Evolutionary conservation across 129 eudicot species (phyloP), one percentile per base, ranked within the genome.

Genomic region (Chrysanthemum lavandulifolium): DNA sequence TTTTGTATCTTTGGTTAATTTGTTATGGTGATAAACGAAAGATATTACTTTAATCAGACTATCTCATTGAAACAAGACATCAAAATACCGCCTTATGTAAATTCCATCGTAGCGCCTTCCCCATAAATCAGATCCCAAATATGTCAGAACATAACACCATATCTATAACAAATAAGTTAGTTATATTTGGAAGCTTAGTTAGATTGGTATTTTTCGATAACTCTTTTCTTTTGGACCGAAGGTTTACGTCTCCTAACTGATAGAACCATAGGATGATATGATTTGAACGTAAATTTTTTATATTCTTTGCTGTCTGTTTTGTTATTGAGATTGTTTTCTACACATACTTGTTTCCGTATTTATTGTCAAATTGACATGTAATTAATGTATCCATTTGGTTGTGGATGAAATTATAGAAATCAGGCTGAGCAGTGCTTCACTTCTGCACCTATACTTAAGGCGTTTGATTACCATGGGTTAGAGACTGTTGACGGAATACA

Each of bases 21-120:
- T 63, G 97, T 96, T 89, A 82, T 80, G 97, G 97, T 52, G 91
- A 81, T 15, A 75, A 84, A 92, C 97, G 0, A 89, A 82, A 61
- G 97, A 92, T 50, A 92, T 92, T 56, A 89, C 89, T 69, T 40
- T 40, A 40, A 40, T 5, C 45, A 40, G 45, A 40, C 9, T 40
- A 40, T 40, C 45, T 40, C 45, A 40, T 40, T 40, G 10, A 40
- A 40, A 40, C 45, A 5, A 5, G 10, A 40, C 45, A 40, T 6
- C 45, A 10, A 40, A 40, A 40, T 1, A 40, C 88, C 97, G 0
- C 78, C 88, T 5, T 33, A 33, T 33, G 40, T 33, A 33, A 33
- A 33, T 33, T 33, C 40, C 40, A 33, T 33, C 40, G 0, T 33
- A 33, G 40, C 40, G 56, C 19, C 50, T 68, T 31, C 61, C 50